Base-by-base conservation (phyloP, 768 basidiomycete species). In the Hericium coralloides region DNA sequence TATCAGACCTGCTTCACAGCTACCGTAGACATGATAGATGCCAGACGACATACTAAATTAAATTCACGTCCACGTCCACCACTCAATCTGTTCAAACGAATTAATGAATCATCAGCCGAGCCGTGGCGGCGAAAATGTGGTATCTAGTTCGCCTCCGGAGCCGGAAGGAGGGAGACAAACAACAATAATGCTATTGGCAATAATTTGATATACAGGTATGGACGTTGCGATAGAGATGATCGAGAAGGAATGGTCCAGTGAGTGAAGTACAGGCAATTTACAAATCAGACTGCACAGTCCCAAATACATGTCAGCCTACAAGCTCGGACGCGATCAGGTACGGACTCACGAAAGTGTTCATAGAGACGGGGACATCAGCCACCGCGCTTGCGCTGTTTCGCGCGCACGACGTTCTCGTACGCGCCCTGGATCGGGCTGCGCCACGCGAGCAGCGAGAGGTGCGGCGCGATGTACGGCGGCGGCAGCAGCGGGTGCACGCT, bases 401-500 rank as follows among this genome's bases (percentile, higher is more conserved):
- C 85, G 45, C 73, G 69, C 56, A 78, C 73, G 38, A 88, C 82
- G 53, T 85, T 77, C 57, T 89, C 87, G 63, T 81, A 83, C 22
- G 84, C 81, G 67, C 88, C 88, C 63, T 79, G 75, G 56, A 90
- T 72, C 22, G 89, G 87, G 52, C 78, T 81, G 52, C 84, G 77
- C 68, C 83, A 76, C 17, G 78, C 73, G 36, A 89, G 72, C 49
- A 87, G 79, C 18, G 85, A 85, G 67, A 89, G 73, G 58, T 91
- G 89, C 57, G 84, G 80, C 62, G 74, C 79, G 59, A 87, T 68
- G 65, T 89, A 89, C 43, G 87, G 87, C 3, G 80, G 78, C 0
- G 89, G 89, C 22, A 90, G 75, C 17, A 89, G 74, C 0, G 86
- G 79, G 65, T 91, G 89, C 9, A 85, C 79, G 23, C 70, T 73